Evolutionary conservation across 768 basidiomycete genomes (phyloP).

Genomic region (Lactarius sp.): DNA sequence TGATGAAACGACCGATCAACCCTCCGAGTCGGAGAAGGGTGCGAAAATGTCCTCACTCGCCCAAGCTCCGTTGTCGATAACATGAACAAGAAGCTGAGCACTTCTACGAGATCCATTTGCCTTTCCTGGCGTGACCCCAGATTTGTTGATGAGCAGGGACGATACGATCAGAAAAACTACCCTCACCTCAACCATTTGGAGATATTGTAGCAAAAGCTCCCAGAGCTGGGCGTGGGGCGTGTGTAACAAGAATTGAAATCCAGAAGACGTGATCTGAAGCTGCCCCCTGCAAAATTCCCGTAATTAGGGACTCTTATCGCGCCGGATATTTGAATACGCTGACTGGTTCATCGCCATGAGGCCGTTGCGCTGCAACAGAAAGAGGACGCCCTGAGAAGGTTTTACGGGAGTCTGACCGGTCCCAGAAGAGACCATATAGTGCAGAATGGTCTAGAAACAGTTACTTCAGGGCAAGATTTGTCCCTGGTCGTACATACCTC

Average conservation of each 20-base stretch:
- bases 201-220: constrained; percentile 88
- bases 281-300: constrained; percentile 42
- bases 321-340: constrained; percentile 27
- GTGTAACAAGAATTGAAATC: constrained; percentile 95
- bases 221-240: constrained; percentile 93
- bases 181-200: constrained; percentile 76
- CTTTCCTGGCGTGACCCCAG: constrained; percentile 51
- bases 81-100: constrained; percentile 94
- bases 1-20: constrained; percentile 32
- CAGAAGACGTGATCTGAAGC: constrained; percentile 84
- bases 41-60: constrained; percentile 46
- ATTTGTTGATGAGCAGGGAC: background rate
- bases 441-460: constrained; percentile 74
- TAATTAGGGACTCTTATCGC: constrained; percentile 5
- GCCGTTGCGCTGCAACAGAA: constrained; percentile 75
- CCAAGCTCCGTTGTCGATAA: constrained; percentile 95
- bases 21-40: constrained; percentile 15
- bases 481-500: constrained; percentile 50
- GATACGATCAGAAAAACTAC: constrained; percentile 3
- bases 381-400: constrained; percentile 80
- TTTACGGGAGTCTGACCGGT: constrained; percentile 67
- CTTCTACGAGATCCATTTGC: constrained; percentile 89
- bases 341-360: constrained; percentile 77
- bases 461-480: constrained; percentile 4
- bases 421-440: constrained; percentile 96